Evolutionary conservation across 1,284 basidiomycete species (phyloP), one percentile per base, ranked within the genome.

Genomic region (Fistulinella staudtii): DNA sequence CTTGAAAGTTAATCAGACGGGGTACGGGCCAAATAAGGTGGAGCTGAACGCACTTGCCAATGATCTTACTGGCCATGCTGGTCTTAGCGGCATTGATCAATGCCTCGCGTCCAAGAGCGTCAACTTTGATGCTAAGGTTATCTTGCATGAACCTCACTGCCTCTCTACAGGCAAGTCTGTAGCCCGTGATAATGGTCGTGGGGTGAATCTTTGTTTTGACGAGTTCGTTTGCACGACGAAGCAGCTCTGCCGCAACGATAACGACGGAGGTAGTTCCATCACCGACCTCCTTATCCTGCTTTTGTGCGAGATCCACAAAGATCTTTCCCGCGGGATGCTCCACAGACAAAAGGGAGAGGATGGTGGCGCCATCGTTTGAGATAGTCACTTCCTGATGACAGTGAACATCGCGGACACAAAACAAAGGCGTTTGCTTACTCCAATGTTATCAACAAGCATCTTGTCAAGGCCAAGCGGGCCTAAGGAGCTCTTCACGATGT

Each of bases 181-280:
- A 99, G 2, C 96, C 96, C 22, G 95, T 97, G 68, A 99, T 99
- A 69, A 99, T 96, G 6, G 96, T 99, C 7, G 96, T 99, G 4
- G 96, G 96, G 67, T 99, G 96, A 47, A 99, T 98, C 71, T 93
- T 98, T 64, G 93, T 89, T 72, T 96, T 93, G 54, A 99, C 93
- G 35, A 99, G 84, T 65, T 99, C 96, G 66, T 99, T 99, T 49
- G 95, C 96, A 46, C 96, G 80, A 53, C 91, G 84, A 51, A 99
- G 76, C 30, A 99, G 82, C 68, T 99, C 95, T 14, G 96, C 93
- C 38, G 95, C 93, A 58, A 99, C 83, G 57, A 99, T 91, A 36
- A 99, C 96, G 35, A 99, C 96, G 10, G 94, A 98, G 2, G 96
- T 99, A 8, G 96, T 99, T 11, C 96, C 96, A 70, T 99, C 96